Evolutionary conservation across 768 basidiomycete genomes (phyloP).

Genomic region (Russula emetica): DNA sequence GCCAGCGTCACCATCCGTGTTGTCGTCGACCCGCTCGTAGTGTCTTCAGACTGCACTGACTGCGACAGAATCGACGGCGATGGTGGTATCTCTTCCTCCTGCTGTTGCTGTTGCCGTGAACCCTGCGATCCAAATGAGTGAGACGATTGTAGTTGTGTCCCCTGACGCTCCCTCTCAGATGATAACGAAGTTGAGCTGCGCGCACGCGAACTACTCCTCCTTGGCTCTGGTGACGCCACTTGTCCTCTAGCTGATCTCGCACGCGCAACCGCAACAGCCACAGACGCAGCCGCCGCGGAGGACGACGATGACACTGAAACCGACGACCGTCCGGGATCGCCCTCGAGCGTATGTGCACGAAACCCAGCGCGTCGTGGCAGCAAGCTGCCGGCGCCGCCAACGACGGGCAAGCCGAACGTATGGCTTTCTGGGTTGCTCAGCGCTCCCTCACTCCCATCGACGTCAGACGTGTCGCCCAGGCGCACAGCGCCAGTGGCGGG

Average conservation of each 20-base stretch:
- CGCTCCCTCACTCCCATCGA: conserved; percentile 44
- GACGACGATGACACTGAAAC: neutral
- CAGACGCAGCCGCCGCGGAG: too few species aligned
- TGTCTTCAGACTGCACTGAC: conserved; percentile 22
- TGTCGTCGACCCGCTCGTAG: conserved; percentile 16
- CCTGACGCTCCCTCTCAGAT: conserved; percentile 12
- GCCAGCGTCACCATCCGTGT: neutral
- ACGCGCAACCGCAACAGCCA: too few species aligned
- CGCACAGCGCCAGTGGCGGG: neutral
- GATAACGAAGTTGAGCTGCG: too few species aligned
- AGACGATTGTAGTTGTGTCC: conserved; percentile 1
- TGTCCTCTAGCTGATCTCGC: conserved; percentile 5
- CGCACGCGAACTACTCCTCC: too few species aligned
- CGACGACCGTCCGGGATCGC: conserved; percentile 3
- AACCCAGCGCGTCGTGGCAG: conserved; percentile 29
- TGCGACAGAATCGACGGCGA: conserved; percentile 30
- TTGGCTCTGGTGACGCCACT: conserved; percentile 8
- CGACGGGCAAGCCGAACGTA: conserved; percentile 63
- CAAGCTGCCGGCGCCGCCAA: conserved; percentile 37
- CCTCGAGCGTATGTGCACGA: conserved; percentile 13
- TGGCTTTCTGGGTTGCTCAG: conserved; percentile 59
- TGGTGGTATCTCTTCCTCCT: neutral
- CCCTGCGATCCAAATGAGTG: conserved; percentile 9
- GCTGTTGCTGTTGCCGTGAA: neutral
- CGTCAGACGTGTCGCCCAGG: conserved; percentile 34